A percentile compares a stretch with the other conserved stretches of the same genome.
phyloP scores from a whole-genome alignment of 192 early-diverging fungal genomes.

The Umbelopsis ramanniana region DNA sequence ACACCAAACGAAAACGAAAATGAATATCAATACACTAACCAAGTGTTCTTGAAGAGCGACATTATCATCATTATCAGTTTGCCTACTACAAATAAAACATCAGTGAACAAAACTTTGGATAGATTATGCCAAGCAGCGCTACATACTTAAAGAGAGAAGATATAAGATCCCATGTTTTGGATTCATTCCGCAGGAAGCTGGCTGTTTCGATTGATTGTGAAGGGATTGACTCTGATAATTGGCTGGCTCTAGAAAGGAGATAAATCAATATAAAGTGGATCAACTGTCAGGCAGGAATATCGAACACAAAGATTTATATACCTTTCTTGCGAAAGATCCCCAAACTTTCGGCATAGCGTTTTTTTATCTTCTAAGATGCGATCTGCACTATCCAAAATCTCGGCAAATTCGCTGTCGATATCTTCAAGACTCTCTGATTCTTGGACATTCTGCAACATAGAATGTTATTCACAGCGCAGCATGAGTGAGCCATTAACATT shows the following conservation, averaged over 20 bases:
- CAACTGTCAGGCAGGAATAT: not conserved
- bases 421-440: conserved; percentile 12
- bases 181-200: not conserved
- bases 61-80: not conserved
- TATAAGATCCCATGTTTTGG: not conserved
- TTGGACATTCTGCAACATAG: not conserved
- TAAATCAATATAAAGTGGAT: not conserved
- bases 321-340: not conserved
- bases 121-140: no score
- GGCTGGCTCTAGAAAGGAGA: not conserved
- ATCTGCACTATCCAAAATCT: conserved; percentile 1
- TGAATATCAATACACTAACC: not conserved
- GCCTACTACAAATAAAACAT: not conserved
- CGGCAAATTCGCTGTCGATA: conserved; percentile 22
- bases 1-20: not conserved
- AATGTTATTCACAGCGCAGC: no score
- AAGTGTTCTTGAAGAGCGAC: conserved; percentile 4
- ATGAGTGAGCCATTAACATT: not conserved
- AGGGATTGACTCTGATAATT: not conserved
- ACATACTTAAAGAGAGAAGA: conserved; percentile 8
- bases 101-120: not conserved
- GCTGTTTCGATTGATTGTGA: not conserved
- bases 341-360: not conserved
- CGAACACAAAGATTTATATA: not conserved
- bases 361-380: not conserved